Conservation (phyloP, 139 green algal genomes). For the Chlorella sp. region DNA sequence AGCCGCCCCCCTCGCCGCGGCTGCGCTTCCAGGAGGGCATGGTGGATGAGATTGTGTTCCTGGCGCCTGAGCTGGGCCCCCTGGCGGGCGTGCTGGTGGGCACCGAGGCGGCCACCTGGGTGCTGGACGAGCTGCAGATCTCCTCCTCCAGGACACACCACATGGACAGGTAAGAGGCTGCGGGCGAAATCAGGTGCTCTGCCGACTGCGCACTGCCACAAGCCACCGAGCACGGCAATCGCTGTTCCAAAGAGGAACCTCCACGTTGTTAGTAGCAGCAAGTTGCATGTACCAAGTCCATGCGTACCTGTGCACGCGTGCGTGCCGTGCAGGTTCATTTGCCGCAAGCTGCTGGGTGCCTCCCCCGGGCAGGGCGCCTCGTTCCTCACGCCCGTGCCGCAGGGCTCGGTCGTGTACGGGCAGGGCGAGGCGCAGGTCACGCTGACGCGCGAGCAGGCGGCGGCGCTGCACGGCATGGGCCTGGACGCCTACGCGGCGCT, state of each 20-base stretch:
- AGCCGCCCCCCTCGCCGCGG: constrained; percentile 7
- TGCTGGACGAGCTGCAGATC: constrained; percentile 63
- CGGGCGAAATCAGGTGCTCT: neutral
- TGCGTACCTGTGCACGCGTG: too few relatives aligned
- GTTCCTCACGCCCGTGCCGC: constrained; percentile 57
- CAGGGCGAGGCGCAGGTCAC: constrained; percentile 20
- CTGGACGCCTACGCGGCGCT: constrained; percentile 60
- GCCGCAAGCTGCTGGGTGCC: constrained; percentile 44
- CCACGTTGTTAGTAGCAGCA: too few relatives aligned
- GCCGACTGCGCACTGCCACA: too few relatives aligned
- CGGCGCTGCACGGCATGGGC: constrained; percentile 38
- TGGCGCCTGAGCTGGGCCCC: constrained; percentile 62
- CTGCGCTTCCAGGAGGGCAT: constrained; percentile 65
- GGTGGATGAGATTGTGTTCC: constrained; percentile 65
- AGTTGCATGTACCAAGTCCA: too few relatives aligned
- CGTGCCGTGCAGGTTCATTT: constrained; percentile 85
- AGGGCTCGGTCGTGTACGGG: constrained; percentile 62
- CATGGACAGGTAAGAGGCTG: constrained; percentile 39
- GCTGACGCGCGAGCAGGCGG: constrained; percentile 46
- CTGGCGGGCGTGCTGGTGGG: constrained; percentile 61
- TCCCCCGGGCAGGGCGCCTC: constrained; percentile 33
- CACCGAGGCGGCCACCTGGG: constrained; percentile 63
- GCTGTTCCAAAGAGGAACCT: too few relatives aligned
- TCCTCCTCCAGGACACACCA: constrained; percentile 45
- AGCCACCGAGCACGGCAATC: too few relatives aligned